Conservation (phyloP, 805 yeast species). For the Yamadazyma nakazawae region DNA sequence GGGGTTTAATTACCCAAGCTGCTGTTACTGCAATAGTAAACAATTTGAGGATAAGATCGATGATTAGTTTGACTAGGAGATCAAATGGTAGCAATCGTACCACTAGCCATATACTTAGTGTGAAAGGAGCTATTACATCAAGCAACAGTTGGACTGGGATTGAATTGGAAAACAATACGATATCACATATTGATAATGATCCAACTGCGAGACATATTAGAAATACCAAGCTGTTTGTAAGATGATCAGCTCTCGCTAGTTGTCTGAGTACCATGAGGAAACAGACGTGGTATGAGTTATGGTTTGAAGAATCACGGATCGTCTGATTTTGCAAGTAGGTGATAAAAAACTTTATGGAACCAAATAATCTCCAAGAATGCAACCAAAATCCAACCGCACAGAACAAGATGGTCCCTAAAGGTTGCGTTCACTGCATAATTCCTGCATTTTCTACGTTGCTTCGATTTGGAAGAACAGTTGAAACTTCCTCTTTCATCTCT, state of each 20-base stretch:
- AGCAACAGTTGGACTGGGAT: slow-evolving; percentile 1
- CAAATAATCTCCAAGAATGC: background rate
- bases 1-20: background rate
- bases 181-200: slow-evolving; percentile 1
- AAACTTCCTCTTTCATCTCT: background rate
- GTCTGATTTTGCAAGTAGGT: background rate
- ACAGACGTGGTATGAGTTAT: background rate
- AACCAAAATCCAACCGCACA: background rate
- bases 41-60: background rate
- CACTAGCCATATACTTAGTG: slow-evolving; percentile 10
- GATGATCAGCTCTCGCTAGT: slow-evolving; percentile 1
- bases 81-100: slow-evolving; percentile 8
- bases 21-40: slow-evolving; percentile 6
- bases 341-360: too few relatives aligned
- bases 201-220: slow-evolving; percentile 8
- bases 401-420: background rate
- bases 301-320: too few relatives aligned
- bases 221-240: slow-evolving; percentile 1
- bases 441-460: background rate
- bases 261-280: background rate
- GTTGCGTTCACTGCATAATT: background rate
- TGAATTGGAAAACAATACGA: background rate
- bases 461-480: too few relatives aligned
- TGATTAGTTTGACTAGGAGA: background rate
- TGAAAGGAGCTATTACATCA: slow-evolving; percentile 5